A percentile compares a stretch with the other conserved stretches of the same genome.
phyloP scores from a whole-genome alignment of 345 rosid genomes.

The Melaleuca alternifolia region DNA sequence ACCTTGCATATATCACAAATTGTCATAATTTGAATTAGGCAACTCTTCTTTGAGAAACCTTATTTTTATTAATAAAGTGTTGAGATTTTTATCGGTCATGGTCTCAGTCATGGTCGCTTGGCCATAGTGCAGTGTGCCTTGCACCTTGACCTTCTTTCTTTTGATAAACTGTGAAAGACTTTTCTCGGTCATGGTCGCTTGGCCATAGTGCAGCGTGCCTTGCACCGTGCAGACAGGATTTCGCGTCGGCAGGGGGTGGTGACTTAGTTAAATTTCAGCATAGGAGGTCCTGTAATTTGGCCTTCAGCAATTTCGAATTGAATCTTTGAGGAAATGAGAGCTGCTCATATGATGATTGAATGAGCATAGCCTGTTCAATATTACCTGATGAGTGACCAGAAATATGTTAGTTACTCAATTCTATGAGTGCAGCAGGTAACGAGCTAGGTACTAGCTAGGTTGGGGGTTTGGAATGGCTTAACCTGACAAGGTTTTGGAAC shows the following conservation, averaged over 20 bases:
- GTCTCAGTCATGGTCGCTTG: background rate
- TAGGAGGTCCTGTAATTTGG: background rate
- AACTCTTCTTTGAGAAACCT: background rate
- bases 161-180: background rate
- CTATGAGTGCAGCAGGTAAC: background rate
- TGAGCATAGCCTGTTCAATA: background rate
- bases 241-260: background rate
- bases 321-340: background rate
- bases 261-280: background rate
- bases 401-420: background rate
- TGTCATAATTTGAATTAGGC: background rate
- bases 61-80: background rate
- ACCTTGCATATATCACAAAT: background rate
- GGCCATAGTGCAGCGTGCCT: background rate
- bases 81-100: too few relatives aligned
- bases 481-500: background rate
- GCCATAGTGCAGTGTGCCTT: background rate
- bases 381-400: background rate
- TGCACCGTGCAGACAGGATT: background rate
- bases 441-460: background rate
- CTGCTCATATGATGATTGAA: background rate
- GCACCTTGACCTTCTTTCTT: background rate
- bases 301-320: background rate
- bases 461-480: background rate
- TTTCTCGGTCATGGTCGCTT: background rate